Percentiles rank a stretch among this genome's conserved stretches.
phyloP scores from a whole-genome alignment of 169 alveolate species.

The Theileria equi region DNA sequence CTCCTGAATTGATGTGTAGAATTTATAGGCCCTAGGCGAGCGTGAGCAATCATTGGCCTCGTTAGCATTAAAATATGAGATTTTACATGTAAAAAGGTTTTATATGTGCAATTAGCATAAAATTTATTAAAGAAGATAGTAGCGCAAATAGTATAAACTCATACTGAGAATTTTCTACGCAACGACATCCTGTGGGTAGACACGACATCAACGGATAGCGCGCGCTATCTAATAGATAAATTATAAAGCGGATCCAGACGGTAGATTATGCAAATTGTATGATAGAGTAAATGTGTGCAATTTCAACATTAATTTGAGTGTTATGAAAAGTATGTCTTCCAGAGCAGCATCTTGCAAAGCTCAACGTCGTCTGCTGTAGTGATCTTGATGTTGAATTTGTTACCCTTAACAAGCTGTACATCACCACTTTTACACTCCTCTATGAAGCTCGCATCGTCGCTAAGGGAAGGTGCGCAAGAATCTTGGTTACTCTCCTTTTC shows the following conservation, averaged over 20 bases:
- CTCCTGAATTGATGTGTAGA: slow-evolving; percentile 32
- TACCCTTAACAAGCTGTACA: slow-evolving; percentile 30
- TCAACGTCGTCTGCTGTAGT: slow-evolving; percentile 27
- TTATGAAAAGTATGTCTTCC: not conserved
- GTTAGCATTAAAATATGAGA: not conserved
- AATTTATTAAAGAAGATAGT: not conserved
- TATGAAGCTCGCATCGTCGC: slow-evolving; percentile 54
- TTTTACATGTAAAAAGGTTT: not conserved
- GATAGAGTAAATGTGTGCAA: not conserved
- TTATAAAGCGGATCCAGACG: too few relatives aligned
- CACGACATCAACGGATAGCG: slow-evolving; percentile 17
- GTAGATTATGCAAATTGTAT: not conserved
- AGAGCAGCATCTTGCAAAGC: not conserved
- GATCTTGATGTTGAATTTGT: slow-evolving; percentile 42
- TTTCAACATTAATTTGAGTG: not conserved
- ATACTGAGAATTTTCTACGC: not conserved
- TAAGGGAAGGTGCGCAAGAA: slow-evolving; percentile 4
- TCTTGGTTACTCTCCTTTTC: not conserved
- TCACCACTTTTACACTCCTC: slow-evolving; percentile 10
- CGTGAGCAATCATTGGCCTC: slow-evolving; percentile 3
- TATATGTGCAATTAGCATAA: not conserved
- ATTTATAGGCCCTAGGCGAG: slow-evolving; percentile 1
- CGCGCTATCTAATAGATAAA: too few relatives aligned
- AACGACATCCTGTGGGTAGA: too few relatives aligned
- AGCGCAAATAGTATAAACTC: not conserved